Percentiles rank a stretch among this genome's conserved stretches.
Conservation (phyloP, 2,329 filamentous ascomycete genomes). For the Neonectria neomacrospora region DNA sequence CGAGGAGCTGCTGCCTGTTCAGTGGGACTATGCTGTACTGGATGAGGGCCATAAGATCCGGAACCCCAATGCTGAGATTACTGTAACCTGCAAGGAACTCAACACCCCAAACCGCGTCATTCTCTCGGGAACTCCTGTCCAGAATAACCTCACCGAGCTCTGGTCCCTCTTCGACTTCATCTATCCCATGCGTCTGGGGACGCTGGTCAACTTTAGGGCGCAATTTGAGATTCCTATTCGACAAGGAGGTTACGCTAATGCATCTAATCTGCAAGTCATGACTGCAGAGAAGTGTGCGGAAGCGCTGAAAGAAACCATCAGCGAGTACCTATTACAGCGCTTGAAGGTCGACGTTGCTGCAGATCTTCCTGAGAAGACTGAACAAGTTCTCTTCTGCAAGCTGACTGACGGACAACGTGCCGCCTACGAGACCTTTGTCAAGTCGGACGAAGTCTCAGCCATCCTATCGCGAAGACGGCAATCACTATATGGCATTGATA, state of each 20-base stretch:
- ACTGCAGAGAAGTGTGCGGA: constrained; percentile 95
- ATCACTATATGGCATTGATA: constrained; percentile 89
- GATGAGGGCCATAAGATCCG: constrained; percentile 99
- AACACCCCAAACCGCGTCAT: constrained; percentile 92
- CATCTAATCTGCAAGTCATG: constrained; percentile 92
- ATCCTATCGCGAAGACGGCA: constrained; percentile 81
- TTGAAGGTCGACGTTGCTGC: constrained; percentile 94
- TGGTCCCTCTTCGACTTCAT: constrained; percentile 99
- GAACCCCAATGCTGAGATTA: constrained; percentile 94
- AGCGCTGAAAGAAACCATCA: constrained; percentile 92
- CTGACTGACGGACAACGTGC: constrained; percentile 80
- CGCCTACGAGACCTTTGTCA: constrained; percentile 83
- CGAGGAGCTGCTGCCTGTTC: constrained; percentile 80
- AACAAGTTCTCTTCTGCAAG: constrained; percentile 96
- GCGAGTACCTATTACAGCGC: constrained; percentile 90
- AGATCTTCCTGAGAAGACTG: constrained; percentile 93
- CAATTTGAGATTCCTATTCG: constrained; percentile 96
- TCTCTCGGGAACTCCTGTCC: constrained; percentile 95
- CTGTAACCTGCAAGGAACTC: constrained; percentile 93
- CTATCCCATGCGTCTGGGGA: constrained; percentile 94
- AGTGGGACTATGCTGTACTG: constrained; percentile 94
- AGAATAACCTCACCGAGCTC: constrained; percentile 93
- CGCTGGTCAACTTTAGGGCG: constrained; percentile 87
- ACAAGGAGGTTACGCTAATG: constrained; percentile 93
- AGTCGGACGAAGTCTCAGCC: constrained; percentile 84